Evolutionary conservation across 768 basidiomycete genomes (phyloP).

Genomic region (Cantharellus anzutake): DNA sequence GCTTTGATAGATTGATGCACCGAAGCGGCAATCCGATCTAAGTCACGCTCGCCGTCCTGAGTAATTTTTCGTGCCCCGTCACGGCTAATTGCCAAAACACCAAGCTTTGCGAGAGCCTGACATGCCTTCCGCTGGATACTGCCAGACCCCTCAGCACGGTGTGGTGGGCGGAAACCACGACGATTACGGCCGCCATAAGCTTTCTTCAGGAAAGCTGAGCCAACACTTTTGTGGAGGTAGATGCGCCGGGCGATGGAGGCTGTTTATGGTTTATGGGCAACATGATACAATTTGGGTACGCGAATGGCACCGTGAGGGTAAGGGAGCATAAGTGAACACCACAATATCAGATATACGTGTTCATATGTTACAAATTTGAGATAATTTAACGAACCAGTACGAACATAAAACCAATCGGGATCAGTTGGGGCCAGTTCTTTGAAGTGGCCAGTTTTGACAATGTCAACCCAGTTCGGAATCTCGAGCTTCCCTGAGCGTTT

Average conservation of each 20-base stretch:
- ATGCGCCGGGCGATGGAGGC: conserved; percentile 97
- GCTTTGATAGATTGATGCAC: conserved; percentile 27
- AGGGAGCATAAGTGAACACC: neutral
- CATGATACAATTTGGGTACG: neutral
- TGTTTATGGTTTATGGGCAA: conserved; percentile 15
- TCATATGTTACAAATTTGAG: neutral
- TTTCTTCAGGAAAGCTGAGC: conserved; percentile 84
- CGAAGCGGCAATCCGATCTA: conserved; percentile 84
- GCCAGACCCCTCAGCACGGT: conserved; percentile 73
- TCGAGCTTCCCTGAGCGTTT: conserved; percentile 99
- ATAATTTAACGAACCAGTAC: conserved; percentile 57
- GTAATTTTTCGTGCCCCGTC: conserved; percentile 92
- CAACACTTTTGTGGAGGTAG: conserved; percentile 96
- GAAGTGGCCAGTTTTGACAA: conserved; percentile 94
- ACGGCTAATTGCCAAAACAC: conserved; percentile 82
- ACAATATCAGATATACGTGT: neutral
- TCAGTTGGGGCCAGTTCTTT: conserved; percentile 99
- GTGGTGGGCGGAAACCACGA: conserved; percentile 90
- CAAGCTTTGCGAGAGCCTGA: conserved; percentile 97
- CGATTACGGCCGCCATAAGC: conserved; percentile 92
- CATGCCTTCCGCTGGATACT: conserved; percentile 89
- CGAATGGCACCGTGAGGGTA: neutral
- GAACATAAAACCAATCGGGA: conserved; percentile 98
- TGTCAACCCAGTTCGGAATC: conserved; percentile 94
- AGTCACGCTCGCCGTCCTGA: conserved; percentile 91